Percentiles rank a stretch among this genome's conserved stretches.
phyloP scores from a whole-genome alignment of 495 filamentous ascomycete genomes.

The Hypoxylon fuscum region DNA sequence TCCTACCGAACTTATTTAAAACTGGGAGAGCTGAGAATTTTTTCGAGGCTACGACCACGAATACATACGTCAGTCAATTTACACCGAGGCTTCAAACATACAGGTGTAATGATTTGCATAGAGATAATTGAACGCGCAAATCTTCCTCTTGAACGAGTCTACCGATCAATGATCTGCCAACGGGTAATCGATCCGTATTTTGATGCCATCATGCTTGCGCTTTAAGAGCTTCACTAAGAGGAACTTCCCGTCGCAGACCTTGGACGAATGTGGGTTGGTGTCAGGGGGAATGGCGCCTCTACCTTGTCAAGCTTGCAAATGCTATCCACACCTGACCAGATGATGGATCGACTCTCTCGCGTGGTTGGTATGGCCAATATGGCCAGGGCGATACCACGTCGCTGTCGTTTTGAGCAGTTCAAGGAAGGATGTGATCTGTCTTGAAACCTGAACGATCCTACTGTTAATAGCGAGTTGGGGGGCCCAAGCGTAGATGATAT shows the following conservation, averaged over 20 bases:
- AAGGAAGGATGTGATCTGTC: conserved; percentile 18
- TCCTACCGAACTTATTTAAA: conserved; percentile 18
- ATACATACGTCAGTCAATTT: not conserved
- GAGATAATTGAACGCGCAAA: conserved; percentile 7
- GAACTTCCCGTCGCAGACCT: conserved; percentile 5
- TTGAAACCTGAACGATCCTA: conserved; percentile 38
- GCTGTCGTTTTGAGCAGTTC: conserved; percentile 27
- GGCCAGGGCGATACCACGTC: conserved; percentile 15
- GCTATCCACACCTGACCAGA: conserved; percentile 26
- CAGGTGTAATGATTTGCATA: too few relatives aligned
- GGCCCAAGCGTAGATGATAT: conserved; percentile 44
- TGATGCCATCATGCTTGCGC: conserved; percentile 7
- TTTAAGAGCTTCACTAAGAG: conserved; percentile 21
- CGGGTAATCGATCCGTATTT: conserved; percentile 1
- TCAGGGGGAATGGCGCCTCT: conserved; percentile 24
- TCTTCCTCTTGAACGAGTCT: conserved; percentile 6
- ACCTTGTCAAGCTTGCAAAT: conserved; percentile 4
- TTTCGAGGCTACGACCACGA: conserved; percentile 1
- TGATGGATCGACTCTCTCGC: conserved; percentile 39
- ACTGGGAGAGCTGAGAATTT: conserved; percentile 13
- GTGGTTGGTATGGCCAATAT: conserved; percentile 27
- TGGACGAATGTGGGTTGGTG: conserved; percentile 29
- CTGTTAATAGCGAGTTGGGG: conserved; percentile 1
- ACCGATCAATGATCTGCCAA: conserved; percentile 9
- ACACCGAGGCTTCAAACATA: conserved; percentile 6